These are phyloP conservation scores for Cyclotella baltica DNA, from an alignment of 108 stramenopile species.

Conservation along the genomic window DNA sequence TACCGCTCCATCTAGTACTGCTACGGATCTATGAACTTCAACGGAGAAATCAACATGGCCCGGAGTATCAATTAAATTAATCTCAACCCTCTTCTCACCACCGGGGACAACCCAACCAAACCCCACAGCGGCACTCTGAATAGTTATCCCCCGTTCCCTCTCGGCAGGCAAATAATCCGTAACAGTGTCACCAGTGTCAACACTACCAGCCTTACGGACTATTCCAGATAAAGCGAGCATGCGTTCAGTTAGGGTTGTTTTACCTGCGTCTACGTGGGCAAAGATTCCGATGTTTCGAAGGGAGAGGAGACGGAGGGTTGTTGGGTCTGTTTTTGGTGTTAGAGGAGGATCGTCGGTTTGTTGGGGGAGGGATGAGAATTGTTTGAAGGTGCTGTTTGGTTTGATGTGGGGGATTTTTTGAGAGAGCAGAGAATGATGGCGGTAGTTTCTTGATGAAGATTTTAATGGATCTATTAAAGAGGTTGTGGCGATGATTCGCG, in stretches of 20 bases:
- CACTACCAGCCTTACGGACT: constrained; percentile 78
- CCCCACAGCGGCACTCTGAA: constrained; percentile 95
- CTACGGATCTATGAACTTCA: constrained; percentile 96
- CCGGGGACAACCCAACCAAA: constrained; percentile 94
- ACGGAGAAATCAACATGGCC: constrained; percentile 99
- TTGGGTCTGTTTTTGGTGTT: no score
- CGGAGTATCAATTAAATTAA: constrained; percentile 97
- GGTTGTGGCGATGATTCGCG: no score
- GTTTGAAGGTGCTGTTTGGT: no score
- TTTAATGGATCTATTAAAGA: no score
- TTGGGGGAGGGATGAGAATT: no score
- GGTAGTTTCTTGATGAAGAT: no score
- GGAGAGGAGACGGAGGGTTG: constrained; percentile 55
- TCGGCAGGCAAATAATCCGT: constrained; percentile 98
- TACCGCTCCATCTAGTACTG: constrained; percentile 97
- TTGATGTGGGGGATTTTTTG: no score
- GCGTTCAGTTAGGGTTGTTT: constrained; percentile 99
- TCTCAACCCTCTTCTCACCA: constrained; percentile 42
- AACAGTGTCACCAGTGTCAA: constrained; percentile 96
- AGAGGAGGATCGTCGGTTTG: no score
- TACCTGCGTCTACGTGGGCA: constrained; percentile 99
- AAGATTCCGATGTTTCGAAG: constrained; percentile 94
- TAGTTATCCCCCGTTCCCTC: constrained; percentile 98
- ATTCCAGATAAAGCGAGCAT: constrained; percentile 95
- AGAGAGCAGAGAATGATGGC: no score